Conservation (phyloP, 2,329 filamentous ascomycete genomes). For the Diaporthe nobilis region DNA sequence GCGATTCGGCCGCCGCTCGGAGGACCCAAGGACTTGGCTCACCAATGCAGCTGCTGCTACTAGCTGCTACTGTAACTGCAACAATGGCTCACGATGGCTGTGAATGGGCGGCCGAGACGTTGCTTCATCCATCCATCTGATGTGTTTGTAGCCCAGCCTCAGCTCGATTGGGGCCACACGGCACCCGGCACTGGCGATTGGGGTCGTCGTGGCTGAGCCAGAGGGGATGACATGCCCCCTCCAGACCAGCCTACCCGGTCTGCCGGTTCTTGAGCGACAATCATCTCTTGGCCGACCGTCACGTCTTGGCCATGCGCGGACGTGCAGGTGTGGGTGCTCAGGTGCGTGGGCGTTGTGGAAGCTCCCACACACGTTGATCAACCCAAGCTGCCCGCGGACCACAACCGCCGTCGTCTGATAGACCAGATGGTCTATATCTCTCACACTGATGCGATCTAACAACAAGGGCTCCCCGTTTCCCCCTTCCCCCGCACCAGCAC, state of each 20-base stretch:
- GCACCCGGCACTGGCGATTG: conserved; percentile 18
- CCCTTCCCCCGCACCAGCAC: conserved; percentile 5
- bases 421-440: conserved; percentile 9
- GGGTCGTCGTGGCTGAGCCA: conserved; percentile 21
- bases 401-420: conserved; percentile 3
- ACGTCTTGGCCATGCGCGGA: conserved; percentile 11
- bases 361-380: not conserved
- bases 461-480: conserved; percentile 4
- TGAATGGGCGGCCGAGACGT: conserved; percentile 9
- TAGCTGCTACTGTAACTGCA: not conserved
- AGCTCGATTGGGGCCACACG: conserved; percentile 2
- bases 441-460: conserved; percentile 19
- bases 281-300: conserved; percentile 17
- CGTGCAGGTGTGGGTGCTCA: conserved; percentile 24
- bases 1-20: not conserved
- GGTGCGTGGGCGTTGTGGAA: conserved; percentile 14
- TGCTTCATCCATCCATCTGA: not conserved
- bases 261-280: conserved; percentile 9
- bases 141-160: not conserved
- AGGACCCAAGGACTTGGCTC: conserved; percentile 24
- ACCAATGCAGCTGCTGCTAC: not conserved
- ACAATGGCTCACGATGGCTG: not conserved
- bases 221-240: not conserved
- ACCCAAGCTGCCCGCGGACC: not conserved
- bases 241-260: conserved; percentile 16